Evolutionary conservation across 805 yeast species (phyloP), one percentile per base, ranked within the genome.

Genomic region (Yarrowia sp.): DNA sequence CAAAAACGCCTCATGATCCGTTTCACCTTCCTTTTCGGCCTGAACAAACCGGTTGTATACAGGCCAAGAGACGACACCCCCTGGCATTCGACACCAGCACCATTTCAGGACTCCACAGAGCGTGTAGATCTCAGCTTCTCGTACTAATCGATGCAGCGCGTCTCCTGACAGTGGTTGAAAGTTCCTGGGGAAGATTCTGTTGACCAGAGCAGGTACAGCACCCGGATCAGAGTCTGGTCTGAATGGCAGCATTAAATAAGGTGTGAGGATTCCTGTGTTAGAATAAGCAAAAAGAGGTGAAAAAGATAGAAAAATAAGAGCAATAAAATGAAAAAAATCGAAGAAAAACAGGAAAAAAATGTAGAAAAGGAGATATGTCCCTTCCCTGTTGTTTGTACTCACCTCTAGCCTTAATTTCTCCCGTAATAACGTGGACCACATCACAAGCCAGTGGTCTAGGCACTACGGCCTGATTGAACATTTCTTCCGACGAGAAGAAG

Each of bases 21-120:
- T 81, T 50, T 72, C 70, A 74, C 92, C 97, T 61, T 84, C 79
- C 24, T 83, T 80, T 71, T 84, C 87, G 75, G 89, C 92, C 68
- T 87, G 85, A 1, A 47, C 55, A 36, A 61, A 61, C 15, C 53
- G 6, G 33, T 86, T 80, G 76, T 92, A 92, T 0, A 91, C 86
- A 67, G 87, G 89, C 96, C 97, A 92, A 0, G 97, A 95, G 52
- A 92, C 86, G 38, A 92, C 82, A 71, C 92, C 91, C 69, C 85
- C 84, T 68, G 87, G 88, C 20, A 93, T 77, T 69, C 98, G 81
- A 69, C 93, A 85, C 98, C 98, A 92, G 55, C 91, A 80, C 78
- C 90, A 92, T 75, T 91, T 92, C 69, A 92, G 79, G 0, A 88
- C 88, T 68, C 91, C 84, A 43, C 90, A 86, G 47, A 92, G 78